Conservation (phyloP, 768 basidiomycete species). For the Tephrocybe sp. region DNA sequence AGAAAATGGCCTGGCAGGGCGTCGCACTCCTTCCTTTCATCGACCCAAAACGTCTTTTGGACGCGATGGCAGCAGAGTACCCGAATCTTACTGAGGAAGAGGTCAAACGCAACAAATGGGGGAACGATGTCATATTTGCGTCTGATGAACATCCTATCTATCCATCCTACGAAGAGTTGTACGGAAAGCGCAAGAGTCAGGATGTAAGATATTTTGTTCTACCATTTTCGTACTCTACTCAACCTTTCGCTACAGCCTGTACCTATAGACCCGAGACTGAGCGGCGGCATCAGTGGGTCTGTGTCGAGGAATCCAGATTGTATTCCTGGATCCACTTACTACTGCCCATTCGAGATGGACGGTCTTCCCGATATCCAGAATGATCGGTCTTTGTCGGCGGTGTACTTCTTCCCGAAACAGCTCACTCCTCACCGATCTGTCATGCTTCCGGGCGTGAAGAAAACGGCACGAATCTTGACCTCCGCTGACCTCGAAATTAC, state of each 20-base stretch:
- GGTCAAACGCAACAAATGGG: slow-evolving; percentile 80
- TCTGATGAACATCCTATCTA: slow-evolving; percentile 84
- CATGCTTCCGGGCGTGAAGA: slow-evolving; percentile 71
- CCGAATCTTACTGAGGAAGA: slow-evolving; percentile 79
- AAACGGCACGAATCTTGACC: slow-evolving; percentile 59
- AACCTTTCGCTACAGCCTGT: slow-evolving; percentile 56
- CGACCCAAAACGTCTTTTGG: slow-evolving; percentile 77
- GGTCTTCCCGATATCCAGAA: slow-evolving; percentile 78
- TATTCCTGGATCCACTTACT: slow-evolving; percentile 90
- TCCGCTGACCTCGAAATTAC: slow-evolving; percentile 71
- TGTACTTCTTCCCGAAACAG: slow-evolving; percentile 90
- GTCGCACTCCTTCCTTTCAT: slow-evolving; percentile 97
- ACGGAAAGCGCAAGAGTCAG: slow-evolving; percentile 82
- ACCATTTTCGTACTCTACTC: slow-evolving; percentile 5
- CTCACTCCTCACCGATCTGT: slow-evolving; percentile 81
- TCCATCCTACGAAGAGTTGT: slow-evolving; percentile 84
- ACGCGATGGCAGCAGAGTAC: slow-evolving; percentile 75
- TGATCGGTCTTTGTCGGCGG: slow-evolving; percentile 83
- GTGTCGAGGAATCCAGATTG: slow-evolving; percentile 84
- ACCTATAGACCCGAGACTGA: slow-evolving; percentile 63
- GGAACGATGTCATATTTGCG: slow-evolving; percentile 80
- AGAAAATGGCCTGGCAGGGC: slow-evolving; percentile 99
- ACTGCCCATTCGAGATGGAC: slow-evolving; percentile 62
- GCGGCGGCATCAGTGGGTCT: slow-evolving; percentile 78
- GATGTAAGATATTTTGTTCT: slow-evolving; percentile 54